Evolutionary conservation across 108 stramenopile genomes (phyloP), one percentile per base, ranked within the genome.

Genomic region (Chaetoceros muelleri): DNA sequence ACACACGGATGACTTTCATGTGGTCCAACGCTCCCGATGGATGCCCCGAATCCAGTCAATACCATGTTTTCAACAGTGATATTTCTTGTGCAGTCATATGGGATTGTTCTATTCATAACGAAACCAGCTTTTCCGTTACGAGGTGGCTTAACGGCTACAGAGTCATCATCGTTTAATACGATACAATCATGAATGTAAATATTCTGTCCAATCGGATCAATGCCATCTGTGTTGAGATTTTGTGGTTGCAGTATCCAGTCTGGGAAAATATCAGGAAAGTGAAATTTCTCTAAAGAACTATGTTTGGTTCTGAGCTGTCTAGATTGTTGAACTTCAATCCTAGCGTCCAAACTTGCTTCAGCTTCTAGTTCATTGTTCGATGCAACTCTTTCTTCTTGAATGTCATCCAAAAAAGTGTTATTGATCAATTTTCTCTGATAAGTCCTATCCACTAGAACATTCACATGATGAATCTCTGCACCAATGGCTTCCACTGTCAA

Each of bases 171-270:
- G 50, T 67, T 70, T 53, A 61, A 61, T 44, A 74, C 58, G 30
- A 60, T 68, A 53, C 65, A 66, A 30, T 74, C 64, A 54, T 74
- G 73, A 18, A 74, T 58, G 51, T 59, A 65, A 24, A 74, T 63
- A 50, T 74, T 50, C 28, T 55, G 58, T 55, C 73, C 73, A n/a
- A 28, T 29, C 0, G 61, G 55, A 62, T 74, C 73, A 40, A 74
- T 64, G 16, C 73, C 73, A 28, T 74, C 73, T 16, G 73, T 74
- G 44, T 74, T 76, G 40, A 76, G 50, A 51, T 70, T 62, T 44
- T 64, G 57, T 24, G 63, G 57, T 44, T 70, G 60, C 27, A 47
- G 26, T 23, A 70, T 47, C 69, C 69, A 70, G 46, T 64, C 69
- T 22, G 69, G 69, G 24, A 70, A 28, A 22, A 54, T 48, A 53